Percentiles rank a stretch among this genome's conserved stretches.
phyloP scores from a whole-genome alignment of 306 rosid genomes.

The Acacia crassicarpa region DNA sequence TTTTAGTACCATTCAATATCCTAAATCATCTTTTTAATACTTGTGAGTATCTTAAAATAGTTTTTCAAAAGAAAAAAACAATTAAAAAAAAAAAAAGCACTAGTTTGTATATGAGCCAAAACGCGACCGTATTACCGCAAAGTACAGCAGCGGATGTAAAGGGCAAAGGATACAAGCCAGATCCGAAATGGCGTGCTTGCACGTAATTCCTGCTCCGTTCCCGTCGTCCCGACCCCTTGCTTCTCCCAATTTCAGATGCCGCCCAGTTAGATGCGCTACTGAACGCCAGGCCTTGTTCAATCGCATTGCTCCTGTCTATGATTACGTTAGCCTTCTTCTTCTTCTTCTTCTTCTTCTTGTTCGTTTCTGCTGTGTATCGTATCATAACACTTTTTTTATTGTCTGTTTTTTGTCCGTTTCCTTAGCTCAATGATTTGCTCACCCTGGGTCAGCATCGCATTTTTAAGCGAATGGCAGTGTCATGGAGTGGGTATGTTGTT shows the following conservation, averaged over 20 bases:
- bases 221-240: not conserved
- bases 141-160: no score
- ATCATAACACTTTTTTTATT: not conserved
- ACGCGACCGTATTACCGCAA: no score
- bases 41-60: no score
- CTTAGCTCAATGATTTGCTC: slow-evolving; percentile 53
- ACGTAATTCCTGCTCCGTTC: not conserved
- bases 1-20: no score
- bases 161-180: no score
- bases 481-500: slow-evolving; percentile 60
- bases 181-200: not conserved
- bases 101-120: no score
- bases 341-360: not conserved
- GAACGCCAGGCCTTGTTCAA: slow-evolving; percentile 11
- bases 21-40: no score
- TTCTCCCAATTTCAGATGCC: not conserved
- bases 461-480: slow-evolving; percentile 91
- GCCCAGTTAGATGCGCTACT: not conserved
- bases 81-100: no score
- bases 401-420: not conserved
- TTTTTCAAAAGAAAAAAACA: no score
- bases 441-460: slow-evolving; percentile 90
- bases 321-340: slow-evolving; percentile 29
- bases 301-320: slow-evolving; percentile 52
- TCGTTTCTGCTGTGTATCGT: not conserved